Conservation (phyloP, 352 stramenopile species). For the Peronospora farinosa region DNA sequence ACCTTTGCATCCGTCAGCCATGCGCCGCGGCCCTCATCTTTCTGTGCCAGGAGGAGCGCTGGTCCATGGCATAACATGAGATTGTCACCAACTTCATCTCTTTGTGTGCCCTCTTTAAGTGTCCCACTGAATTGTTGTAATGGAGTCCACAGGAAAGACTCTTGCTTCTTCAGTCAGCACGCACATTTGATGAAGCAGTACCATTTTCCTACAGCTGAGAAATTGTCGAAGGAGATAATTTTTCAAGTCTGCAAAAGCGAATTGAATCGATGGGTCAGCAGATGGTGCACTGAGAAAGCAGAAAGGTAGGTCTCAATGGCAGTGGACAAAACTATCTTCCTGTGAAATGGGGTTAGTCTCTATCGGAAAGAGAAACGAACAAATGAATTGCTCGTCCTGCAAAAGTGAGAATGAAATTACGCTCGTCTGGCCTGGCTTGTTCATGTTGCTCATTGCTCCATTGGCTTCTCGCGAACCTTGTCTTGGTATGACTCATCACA, state of each 20-base stretch:
- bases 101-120: too few relatives aligned
- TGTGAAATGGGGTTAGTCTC: not conserved
- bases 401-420: slow-evolving; percentile 8
- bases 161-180: too few relatives aligned
- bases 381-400: slow-evolving; percentile 22
- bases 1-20: too few relatives aligned
- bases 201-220: too few relatives aligned
- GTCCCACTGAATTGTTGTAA: too few relatives aligned
- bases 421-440: slow-evolving; percentile 13
- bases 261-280: slow-evolving; percentile 33
- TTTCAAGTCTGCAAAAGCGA: slow-evolving; percentile 12
- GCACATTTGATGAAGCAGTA: too few relatives aligned
- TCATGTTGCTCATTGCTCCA: slow-evolving; percentile 3
- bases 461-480: not conserved
- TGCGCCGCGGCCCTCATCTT: too few relatives aligned
- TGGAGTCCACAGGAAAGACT: too few relatives aligned
- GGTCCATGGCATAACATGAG: too few relatives aligned
- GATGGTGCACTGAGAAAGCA: slow-evolving; percentile 20
- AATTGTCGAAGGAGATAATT: too few relatives aligned
- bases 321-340: not conserved
- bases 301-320: slow-evolving; percentile 15
- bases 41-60: too few relatives aligned
- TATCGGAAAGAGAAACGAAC: slow-evolving; percentile 8
- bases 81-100: too few relatives aligned
- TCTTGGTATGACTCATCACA: slow-evolving; percentile 5